Percentiles rank a stretch among this genome's conserved stretches.
Conservation (phyloP, 352 stramenopile genomes). For the Pythium angustatum region DNA sequence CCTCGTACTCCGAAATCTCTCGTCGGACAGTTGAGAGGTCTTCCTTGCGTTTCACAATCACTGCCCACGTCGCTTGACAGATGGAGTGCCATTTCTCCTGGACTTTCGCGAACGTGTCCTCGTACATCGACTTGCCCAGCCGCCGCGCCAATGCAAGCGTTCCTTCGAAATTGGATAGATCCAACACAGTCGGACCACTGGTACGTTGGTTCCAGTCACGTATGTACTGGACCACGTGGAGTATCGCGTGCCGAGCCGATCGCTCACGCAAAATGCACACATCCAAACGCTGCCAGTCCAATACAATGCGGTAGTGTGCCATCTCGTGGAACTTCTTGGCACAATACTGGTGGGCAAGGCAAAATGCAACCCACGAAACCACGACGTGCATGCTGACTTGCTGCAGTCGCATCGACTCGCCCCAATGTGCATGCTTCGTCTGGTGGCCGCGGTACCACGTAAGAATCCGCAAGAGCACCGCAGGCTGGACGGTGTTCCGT, state of each 20-base stretch:
- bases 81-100: neutral
- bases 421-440: neutral
- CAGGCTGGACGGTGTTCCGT: neutral
- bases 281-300: slow-evolving; percentile 7
- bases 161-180: neutral
- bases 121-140: neutral
- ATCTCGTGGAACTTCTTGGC: neutral
- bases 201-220: slow-evolving; percentile 11
- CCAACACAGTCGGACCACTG: slow-evolving; percentile 1
- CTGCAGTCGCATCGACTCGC: slow-evolving; percentile 2
- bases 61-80: slow-evolving; percentile 1
- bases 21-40: neutral
- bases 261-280: slow-evolving; percentile 9
- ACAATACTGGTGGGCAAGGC: slow-evolving; percentile 1
- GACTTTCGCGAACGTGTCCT: neutral
- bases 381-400: slow-evolving; percentile 8
- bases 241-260: neutral
- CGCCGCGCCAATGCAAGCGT: neutral
- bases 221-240: slow-evolving; percentile 3
- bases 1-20: slow-evolving; percentile 3
- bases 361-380: slow-evolving; percentile 8
- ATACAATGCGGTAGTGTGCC: neutral
- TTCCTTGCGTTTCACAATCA: neutral
- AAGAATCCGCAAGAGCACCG: neutral
- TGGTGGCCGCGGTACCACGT: slow-evolving; percentile 8